Conservation (phyloP, 139 green algal species). For the Desmodesmus armatus region DNA sequence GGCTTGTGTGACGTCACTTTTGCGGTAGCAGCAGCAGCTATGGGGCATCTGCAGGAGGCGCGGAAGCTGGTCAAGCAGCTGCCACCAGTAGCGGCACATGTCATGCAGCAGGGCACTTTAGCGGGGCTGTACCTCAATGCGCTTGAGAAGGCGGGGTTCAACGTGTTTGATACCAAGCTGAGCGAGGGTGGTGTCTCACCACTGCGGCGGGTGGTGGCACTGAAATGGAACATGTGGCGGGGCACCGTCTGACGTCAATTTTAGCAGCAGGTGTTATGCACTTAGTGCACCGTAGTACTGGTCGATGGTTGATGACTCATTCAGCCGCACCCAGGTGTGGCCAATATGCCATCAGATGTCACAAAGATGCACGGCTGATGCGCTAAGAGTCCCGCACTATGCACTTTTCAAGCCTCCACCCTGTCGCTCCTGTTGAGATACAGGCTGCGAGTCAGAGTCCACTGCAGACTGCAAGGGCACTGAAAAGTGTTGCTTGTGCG, state of each 20-base stretch:
- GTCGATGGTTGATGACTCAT: no score
- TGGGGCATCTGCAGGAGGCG: constrained; percentile 78
- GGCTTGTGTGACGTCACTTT: constrained; percentile 69
- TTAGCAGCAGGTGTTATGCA: no score
- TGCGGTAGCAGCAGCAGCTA: constrained; percentile 67
- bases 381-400: no score
- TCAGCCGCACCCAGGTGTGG: no score
- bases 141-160: constrained; percentile 71
- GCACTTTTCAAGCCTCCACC: no score
- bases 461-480: no score
- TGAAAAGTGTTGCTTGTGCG: no score
- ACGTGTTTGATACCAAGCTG: constrained; percentile 69
- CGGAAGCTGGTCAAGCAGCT: constrained; percentile 53
- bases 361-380: no score
- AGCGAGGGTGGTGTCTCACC: constrained; percentile 52
- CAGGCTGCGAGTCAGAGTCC: no score
- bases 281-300: no score
- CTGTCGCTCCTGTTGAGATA: no score
- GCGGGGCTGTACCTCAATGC: constrained; percentile 70
- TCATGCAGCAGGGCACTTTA: constrained; percentile 70
- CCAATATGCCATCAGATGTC: no score
- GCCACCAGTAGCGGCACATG: constrained; percentile 32
- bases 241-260: constrained; percentile 42
- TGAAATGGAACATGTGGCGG: constrained; percentile 67
- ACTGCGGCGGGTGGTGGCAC: constrained; percentile 66